Conservation (phyloP, 306 rosid species). For the Phaseolus lunatus region DNA sequence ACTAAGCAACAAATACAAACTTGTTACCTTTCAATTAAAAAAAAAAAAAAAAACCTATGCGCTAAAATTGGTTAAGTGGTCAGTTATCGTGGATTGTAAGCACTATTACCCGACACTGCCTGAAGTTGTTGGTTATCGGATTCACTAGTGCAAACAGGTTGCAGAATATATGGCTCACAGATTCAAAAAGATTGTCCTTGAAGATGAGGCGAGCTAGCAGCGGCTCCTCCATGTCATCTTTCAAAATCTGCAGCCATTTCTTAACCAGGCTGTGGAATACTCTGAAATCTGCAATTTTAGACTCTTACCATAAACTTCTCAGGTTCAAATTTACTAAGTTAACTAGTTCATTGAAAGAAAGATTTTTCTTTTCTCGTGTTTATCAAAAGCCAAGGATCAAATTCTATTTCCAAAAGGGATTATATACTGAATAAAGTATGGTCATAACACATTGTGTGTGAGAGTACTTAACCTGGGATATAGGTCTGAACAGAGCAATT, state of each 20-base stretch:
- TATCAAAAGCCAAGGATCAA: conserved; percentile 32
- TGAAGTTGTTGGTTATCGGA: conserved; percentile 59
- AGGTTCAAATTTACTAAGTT: conserved; percentile 30
- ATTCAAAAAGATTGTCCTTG: conserved; percentile 56
- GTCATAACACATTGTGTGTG: conserved; percentile 21
- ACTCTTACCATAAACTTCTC: conserved; percentile 22
- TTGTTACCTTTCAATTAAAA: conserved; percentile 27
- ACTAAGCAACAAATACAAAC: conserved; percentile 18
- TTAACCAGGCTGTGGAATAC: conserved; percentile 68
- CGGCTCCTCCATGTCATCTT: conserved; percentile 70
- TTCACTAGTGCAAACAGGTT: conserved; percentile 59
- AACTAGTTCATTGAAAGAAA: neutral
- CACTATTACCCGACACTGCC: conserved; percentile 64
- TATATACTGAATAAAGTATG: conserved; percentile 24
- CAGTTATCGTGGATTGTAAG: conserved; percentile 19
- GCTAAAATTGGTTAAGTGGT: conserved; percentile 23
- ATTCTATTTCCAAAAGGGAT: conserved; percentile 33
- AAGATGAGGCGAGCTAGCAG: conserved; percentile 65
- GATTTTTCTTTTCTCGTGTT: neutral
- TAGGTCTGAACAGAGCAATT: conserved; percentile 74
- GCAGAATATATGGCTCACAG: conserved; percentile 71
- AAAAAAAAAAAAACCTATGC: neutral
- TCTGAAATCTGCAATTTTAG: conserved; percentile 69
- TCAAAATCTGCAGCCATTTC: conserved; percentile 68
- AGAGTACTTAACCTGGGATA: conserved; percentile 59